A percentile compares a stretch with the other conserved stretches of the same genome.
These are phyloP conservation scores for Ogataea corticis DNA, from an alignment of 805 yeast species.

Conservation along the genomic window DNA sequence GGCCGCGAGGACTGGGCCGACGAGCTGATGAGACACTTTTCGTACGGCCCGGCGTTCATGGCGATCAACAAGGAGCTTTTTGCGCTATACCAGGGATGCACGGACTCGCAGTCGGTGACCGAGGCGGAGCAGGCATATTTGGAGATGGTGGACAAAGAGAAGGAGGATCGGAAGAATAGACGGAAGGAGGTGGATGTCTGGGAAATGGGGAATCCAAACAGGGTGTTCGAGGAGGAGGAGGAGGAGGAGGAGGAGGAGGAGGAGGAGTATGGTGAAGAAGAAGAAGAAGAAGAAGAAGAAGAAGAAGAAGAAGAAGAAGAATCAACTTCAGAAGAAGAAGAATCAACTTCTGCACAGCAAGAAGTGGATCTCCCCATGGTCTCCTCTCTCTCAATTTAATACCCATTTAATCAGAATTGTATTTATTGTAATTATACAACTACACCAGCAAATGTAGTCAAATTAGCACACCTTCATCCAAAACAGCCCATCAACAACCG, in stretches of 20 bases:
- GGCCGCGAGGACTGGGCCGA: conserved; percentile 91
- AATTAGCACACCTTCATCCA: no score
- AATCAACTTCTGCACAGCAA: no score
- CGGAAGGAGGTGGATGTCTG: conserved; percentile 63
- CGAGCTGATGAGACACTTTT: conserved; percentile 70
- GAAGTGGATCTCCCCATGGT: neutral
- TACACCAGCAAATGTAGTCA: conserved; percentile 67
- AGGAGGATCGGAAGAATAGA: conserved; percentile 56
- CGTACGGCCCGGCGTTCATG: conserved; percentile 92
- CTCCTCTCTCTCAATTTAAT: neutral
- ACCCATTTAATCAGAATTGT: neutral
- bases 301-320: conserved; percentile 6
- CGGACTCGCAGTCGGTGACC: conserved; percentile 73
- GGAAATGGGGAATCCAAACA: conserved; percentile 78
- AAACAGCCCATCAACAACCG: no score
- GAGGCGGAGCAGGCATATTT: conserved; percentile 77
- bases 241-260: conserved; percentile 26
- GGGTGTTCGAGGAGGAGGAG: conserved; percentile 32
- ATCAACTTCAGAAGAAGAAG: no score
- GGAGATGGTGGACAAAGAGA: conserved; percentile 64
- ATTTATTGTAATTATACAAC: conserved; percentile 52
- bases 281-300: conserved; percentile 27
- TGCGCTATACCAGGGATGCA: conserved; percentile 72
- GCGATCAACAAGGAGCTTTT: conserved; percentile 79
- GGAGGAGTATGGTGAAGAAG: conserved; percentile 29